Percentiles rank a stretch among this genome's conserved stretches.
Evolutionary conservation across 768 basidiomycete species (phyloP).

Genomic region (Royoungia palumana): DNA sequence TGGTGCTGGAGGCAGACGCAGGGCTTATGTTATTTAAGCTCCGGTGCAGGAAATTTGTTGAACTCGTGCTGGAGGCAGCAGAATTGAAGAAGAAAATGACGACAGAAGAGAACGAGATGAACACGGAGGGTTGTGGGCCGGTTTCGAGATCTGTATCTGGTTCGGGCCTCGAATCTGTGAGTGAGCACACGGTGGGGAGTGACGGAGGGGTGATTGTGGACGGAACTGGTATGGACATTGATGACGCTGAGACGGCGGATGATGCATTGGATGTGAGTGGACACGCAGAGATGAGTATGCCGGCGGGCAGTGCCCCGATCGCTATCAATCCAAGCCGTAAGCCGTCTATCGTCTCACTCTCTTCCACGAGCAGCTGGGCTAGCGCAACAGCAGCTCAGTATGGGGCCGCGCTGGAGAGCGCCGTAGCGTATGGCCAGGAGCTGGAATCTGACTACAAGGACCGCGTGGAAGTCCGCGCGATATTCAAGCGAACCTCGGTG

Average conservation of each 20-base stretch:
- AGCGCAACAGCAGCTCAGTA: constrained; percentile 38
- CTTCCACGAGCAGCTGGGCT: constrained; percentile 23
- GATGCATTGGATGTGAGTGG: constrained; percentile 8
- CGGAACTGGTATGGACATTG: constrained; percentile 60
- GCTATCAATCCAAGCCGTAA: constrained; percentile 29
- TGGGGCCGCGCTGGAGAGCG: constrained; percentile 57
- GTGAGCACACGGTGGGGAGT: constrained; percentile 35
- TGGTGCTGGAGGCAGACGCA: constrained; percentile 62
- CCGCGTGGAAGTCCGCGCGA: constrained; percentile 59
- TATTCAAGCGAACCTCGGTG: constrained; percentile 73
- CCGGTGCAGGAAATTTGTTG: constrained; percentile 82
- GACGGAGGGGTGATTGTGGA: constrained; percentile 43
- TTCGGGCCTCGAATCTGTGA: constrained; percentile 25
- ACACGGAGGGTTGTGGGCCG: constrained; percentile 23
- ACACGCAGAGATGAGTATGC: constrained; percentile 11
- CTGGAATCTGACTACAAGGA: constrained; percentile 66
- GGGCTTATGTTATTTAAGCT: constrained; percentile 78
- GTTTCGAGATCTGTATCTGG: constrained; percentile 26
- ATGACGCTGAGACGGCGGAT: constrained; percentile 35
- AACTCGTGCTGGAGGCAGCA: constrained; percentile 69
- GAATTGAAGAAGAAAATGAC: constrained; percentile 65
- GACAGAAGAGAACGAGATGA: constrained; percentile 35
- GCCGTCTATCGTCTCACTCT: constrained; percentile 27
- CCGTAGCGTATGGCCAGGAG: constrained; percentile 71
- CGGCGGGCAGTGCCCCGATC: constrained; percentile 26